Conservation (phyloP, 192 early-diverging fungal genomes). For the Coemansia sp. region DNA sequence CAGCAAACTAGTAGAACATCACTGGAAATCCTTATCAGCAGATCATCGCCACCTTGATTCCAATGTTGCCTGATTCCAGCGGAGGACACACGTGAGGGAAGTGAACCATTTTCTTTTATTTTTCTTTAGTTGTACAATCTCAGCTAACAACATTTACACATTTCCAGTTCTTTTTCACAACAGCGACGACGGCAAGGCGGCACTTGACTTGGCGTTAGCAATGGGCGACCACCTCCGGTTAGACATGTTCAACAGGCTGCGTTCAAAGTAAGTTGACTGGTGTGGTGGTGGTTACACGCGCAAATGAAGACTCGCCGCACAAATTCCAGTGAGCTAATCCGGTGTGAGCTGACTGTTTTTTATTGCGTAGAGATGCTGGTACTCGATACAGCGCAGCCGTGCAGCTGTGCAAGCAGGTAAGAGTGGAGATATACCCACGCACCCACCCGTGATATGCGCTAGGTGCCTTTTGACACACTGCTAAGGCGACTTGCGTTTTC, state of each 20-base stretch:
- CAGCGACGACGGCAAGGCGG: not conserved
- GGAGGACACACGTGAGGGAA: too few relatives aligned
- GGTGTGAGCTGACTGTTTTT: not conserved
- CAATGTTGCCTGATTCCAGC: too few relatives aligned
- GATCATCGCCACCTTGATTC: too few relatives aligned
- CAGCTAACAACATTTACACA: too few relatives aligned
- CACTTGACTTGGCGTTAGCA: not conserved
- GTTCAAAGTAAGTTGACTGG: conserved; percentile 10
- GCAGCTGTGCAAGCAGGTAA: conserved; percentile 2
- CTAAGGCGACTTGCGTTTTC: not conserved
- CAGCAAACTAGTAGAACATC: too few relatives aligned
- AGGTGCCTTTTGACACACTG: too few relatives aligned
- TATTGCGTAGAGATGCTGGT: not conserved
- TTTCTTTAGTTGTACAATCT: not conserved
- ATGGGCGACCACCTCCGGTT: conserved; percentile 11
- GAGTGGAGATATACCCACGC: not conserved
- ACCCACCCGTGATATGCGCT: too few relatives aligned
- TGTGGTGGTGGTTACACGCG: too few relatives aligned
- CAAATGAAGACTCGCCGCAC: too few relatives aligned
- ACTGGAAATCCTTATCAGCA: too few relatives aligned
- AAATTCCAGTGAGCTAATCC: not conserved
- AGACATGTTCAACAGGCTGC: conserved; percentile 1
- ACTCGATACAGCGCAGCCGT: not conserved
- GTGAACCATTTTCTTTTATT: not conserved
- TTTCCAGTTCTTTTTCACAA: too few relatives aligned